These are phyloP conservation scores for Dioszegia crocea DNA, from an alignment of 768 basidiomycete species.

Conservation along the genomic window DNA sequence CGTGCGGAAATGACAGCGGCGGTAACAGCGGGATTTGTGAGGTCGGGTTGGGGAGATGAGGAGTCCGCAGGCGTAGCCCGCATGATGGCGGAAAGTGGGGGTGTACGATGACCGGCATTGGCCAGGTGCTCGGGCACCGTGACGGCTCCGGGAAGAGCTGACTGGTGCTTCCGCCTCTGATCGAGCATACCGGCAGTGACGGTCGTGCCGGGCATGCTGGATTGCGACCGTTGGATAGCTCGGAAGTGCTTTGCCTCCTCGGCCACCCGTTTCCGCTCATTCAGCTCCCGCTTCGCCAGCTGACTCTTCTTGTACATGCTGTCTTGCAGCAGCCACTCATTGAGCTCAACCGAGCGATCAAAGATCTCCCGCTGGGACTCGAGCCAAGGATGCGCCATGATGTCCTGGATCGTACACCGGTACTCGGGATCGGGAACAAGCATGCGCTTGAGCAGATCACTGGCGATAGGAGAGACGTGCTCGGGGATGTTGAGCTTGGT, in stretches of 20 bases:
- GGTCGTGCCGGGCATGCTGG: conserved; percentile 25
- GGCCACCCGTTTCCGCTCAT: conserved; percentile 36
- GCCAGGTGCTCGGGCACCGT: conserved; percentile 40
- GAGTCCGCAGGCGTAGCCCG: neutral
- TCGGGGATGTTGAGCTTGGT: conserved; percentile 97
- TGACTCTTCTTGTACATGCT: conserved; percentile 78
- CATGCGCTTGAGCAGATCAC: conserved; percentile 82
- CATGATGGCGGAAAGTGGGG: conserved; percentile 16
- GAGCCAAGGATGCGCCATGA: conserved; percentile 90
- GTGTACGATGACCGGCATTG: conserved; percentile 35
- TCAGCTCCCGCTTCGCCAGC: conserved; percentile 46
- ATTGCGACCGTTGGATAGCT: conserved; percentile 33
- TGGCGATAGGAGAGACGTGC: conserved; percentile 77
- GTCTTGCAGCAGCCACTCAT: conserved; percentile 75
- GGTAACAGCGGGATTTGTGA: neutral
- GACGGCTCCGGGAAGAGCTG: conserved; percentile 36
- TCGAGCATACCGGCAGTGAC: conserved; percentile 38
- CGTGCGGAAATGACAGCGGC: conserved; percentile 11
- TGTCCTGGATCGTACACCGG: conserved; percentile 67
- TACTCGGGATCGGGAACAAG: conserved; percentile 84
- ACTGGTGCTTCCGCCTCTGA: conserved; percentile 32
- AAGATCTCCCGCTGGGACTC: conserved; percentile 63
- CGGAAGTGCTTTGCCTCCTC: conserved; percentile 28
- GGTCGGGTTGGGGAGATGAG: neutral
- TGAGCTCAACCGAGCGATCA: conserved; percentile 66